These are phyloP conservation scores for Hypoxylon sp. DNA, from an alignment of 2,329 filamentous ascomycete species.

Conservation along the genomic window DNA sequence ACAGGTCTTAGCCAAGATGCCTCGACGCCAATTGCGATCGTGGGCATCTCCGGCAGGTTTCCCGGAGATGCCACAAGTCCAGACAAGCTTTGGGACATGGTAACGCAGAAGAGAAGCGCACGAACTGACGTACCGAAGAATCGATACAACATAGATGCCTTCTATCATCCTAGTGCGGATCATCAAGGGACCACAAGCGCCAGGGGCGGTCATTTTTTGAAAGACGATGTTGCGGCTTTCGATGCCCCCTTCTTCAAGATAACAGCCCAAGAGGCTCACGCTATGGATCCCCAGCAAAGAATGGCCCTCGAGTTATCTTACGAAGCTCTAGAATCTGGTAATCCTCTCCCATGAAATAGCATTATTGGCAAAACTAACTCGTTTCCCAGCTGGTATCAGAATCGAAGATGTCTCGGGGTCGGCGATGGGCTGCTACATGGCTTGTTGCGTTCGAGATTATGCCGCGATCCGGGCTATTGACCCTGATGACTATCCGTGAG, in stretches of 20 bases:
- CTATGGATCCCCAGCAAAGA: conserved; percentile 56
- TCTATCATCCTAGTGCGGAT: conserved; percentile 51
- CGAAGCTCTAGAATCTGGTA: conserved; percentile 53
- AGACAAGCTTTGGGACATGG: conserved; percentile 51
- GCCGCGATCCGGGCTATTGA: conserved; percentile 51
- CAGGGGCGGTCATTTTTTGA: conserved; percentile 51
- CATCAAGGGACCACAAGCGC: conserved; percentile 50
- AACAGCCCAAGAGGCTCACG: conserved; percentile 51
- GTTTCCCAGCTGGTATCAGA: conserved; percentile 49
- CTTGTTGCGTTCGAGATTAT: conserved; percentile 53
- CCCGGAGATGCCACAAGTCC: conserved; percentile 51
- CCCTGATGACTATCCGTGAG: conserved; percentile 55
- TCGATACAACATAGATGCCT: conserved; percentile 52
- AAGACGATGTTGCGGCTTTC: conserved; percentile 50
- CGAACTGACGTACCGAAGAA: conserved; percentile 50
- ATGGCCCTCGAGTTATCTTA: conserved; percentile 54
- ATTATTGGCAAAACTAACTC: not conserved
- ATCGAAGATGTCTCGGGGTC: conserved; percentile 49
- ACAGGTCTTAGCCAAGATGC: conserved; percentile 41
- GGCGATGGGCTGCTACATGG: conserved; percentile 54
- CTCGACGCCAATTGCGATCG: conserved; percentile 50
- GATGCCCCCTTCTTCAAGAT: conserved; percentile 54
- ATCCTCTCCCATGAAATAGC: conserved; percentile 5
- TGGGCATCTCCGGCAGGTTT: conserved; percentile 52
- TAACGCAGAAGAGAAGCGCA: conserved; percentile 49